phyloP scores from a whole-genome alignment of 805 yeast genomes.

The Pichia eremophila region DNA sequence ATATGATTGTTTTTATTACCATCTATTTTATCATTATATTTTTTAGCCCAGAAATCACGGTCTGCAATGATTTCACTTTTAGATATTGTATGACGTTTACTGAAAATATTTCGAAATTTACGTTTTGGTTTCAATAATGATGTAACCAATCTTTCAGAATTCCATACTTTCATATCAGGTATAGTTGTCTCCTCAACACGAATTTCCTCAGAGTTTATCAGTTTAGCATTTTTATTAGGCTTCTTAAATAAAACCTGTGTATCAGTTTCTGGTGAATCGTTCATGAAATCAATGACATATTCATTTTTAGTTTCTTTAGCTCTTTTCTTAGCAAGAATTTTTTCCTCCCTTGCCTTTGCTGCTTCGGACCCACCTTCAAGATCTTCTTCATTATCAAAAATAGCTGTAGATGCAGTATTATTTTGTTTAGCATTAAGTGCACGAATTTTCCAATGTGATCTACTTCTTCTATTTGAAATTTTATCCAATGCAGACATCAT shows the following conservation, averaged over 20 bases:
- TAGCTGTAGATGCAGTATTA: background rate
- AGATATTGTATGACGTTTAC: slow-evolving; percentile 3
- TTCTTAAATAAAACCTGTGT: slow-evolving; percentile 21
- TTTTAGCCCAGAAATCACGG: slow-evolving; percentile 65
- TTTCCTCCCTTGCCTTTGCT: background rate
- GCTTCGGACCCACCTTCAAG: background rate
- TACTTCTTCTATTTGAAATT: background rate
- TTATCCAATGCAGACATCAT: slow-evolving; percentile 4
- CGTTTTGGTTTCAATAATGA: slow-evolving; percentile 57
- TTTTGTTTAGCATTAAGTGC: slow-evolving; percentile 1
- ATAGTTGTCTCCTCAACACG: slow-evolving; percentile 8
- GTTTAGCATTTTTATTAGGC: background rate
- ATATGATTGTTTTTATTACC: too few species aligned
- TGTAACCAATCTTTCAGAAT: slow-evolving; percentile 56
- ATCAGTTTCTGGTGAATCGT: slow-evolving; percentile 10
- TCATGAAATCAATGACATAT: slow-evolving; percentile 15
- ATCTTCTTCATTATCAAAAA: background rate
- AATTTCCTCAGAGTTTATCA: background rate
- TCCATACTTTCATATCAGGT: slow-evolving; percentile 43
- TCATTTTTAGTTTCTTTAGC: background rate
- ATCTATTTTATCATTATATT: slow-evolving; percentile 28
- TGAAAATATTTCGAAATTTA: slow-evolving; percentile 13
- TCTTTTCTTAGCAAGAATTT: background rate
- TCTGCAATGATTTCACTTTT: slow-evolving; percentile 31
- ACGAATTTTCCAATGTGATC: slow-evolving; percentile 8